Base-by-base conservation (phyloP, 768 basidiomycete species). In the Rhodotorula toruloides region DNA sequence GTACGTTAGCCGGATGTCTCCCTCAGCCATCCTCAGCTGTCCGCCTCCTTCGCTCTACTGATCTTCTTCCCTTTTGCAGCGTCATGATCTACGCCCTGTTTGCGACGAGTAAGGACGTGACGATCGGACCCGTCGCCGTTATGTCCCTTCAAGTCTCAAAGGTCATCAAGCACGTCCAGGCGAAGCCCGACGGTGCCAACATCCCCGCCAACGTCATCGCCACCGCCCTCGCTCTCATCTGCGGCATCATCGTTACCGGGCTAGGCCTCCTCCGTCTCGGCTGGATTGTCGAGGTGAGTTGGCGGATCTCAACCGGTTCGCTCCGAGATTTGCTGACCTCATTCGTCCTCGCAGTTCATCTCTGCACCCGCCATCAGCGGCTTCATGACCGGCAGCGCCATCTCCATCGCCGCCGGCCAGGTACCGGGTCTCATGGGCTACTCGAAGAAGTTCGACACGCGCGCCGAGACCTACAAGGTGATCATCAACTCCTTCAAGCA, bases 91-190 rank as follows among this genome's bases (percentile, higher is more conserved):
- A 93, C 78, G 91, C 90, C 87, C 84, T 96, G 27, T 40, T 54
- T 19, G 54, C 39, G 8, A 40, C 96, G 0, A 90, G 90, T 36
- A 97, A 97, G 78, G 96, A 99, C 32, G 73, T 99, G 47, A 93
- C 91, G n/a, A 98, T 99, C 72, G 96, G 96, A 55, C 96, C 96
- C 4, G 94, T 98, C 72, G 94, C 96, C 13, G 94, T 99, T 76
- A 96, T 99, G 92, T 93, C 91, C 4, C 83, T 96, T 56, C 88
- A 89, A 27, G 84, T 86, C 25, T 53, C 61, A 32, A 61, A 73
- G 37, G 40, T 58, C 27, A 67, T 67, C 56, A 27, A 27, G 9
- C 0, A 65, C 47, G 69, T 77, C 14, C 70, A 72, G 34, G 27
- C 3, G 9, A 46, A 59, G 39, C 32, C 32, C 2, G 70, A 50